phyloP scores from a whole-genome alignment of 2,329 filamentous ascomycete genomes.

The Moelleriella libera region DNA sequence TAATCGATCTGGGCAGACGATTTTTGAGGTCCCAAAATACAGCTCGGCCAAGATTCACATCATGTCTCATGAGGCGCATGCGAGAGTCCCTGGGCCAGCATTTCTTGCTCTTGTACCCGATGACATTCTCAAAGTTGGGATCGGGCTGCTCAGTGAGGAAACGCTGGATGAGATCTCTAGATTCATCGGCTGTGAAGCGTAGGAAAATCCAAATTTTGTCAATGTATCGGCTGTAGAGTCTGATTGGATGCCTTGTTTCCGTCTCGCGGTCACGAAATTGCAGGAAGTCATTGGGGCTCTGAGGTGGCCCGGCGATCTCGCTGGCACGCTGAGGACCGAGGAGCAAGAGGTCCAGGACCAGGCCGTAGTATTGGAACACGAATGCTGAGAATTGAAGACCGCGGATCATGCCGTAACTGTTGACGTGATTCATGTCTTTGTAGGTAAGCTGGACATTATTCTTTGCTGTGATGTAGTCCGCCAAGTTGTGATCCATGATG shows the following conservation, averaged over 20 bases:
- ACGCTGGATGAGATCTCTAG: conserved; percentile 86
- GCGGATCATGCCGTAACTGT: conserved; percentile 96
- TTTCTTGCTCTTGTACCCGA: conserved; percentile 98
- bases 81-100: conserved; percentile 97
- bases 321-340: conserved; percentile 92
- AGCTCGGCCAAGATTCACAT: conserved; percentile 92
- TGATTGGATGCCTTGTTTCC: conserved; percentile 85
- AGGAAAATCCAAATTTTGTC: conserved; percentile 99
- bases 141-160: conserved; percentile 97
- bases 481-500: conserved; percentile 99
- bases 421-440: conserved; percentile 99
- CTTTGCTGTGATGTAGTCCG: conserved; percentile 98
- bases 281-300: conserved; percentile 91
- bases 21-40: conserved; percentile 99
- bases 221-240: conserved; percentile 94
- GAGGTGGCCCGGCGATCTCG: conserved; percentile 88
- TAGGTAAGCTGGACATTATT: conserved; percentile 99
- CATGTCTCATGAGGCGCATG: conserved; percentile 97
- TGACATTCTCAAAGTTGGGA: conserved; percentile 98
- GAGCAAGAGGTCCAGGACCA: conserved; percentile 85
- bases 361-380: conserved; percentile 96
- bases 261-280: conserved; percentile 91
- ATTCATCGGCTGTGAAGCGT: conserved; percentile 86
- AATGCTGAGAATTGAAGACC: conserved; percentile 97
- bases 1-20: conserved; percentile 81